Base-by-base conservation (phyloP, 441 rosid genomes). In the Eutrema salsugineum region DNA sequence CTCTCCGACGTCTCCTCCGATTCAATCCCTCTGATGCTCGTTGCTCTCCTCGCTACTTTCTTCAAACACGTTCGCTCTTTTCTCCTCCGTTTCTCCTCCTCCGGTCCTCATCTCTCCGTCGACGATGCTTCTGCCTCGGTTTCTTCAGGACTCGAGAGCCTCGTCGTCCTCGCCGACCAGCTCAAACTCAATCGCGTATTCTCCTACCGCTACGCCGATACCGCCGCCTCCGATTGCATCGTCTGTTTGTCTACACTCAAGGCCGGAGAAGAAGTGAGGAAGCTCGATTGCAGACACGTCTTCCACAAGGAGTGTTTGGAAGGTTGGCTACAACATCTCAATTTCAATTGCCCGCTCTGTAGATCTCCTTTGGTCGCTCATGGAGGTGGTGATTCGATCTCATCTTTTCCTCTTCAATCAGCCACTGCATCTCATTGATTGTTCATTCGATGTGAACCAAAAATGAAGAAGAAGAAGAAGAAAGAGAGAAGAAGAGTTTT, bases 251-350 rank as follows among this genome's bases (percentile, higher is more conserved):
- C 81, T 53, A 70, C 54, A 33, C 72, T 91, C 5, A 79, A 81
- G 65, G 82, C 81, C n/a, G 97, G 97, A 36, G 96, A 91, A 10
- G 83, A 61, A 42, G 96, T 91, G 36, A 84, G 96, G 81, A 79
- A 67, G 75, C 92, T 91, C 0, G 86, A 84, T n/a, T 91, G 97
- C 79, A 81, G 86, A 53, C 97, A 91, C 76, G 88, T 91, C 1
- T 89, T 88, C 54, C 97, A 91, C 22, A 91, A 83, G 64, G 74
- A 78, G 10, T 91, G 97, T 75, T 82, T 91, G 46, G 96, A 91
- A 56, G 92, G 92, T 0, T 91, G 97, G 97, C 87, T 91, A 4
- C 79, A 83, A 63, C 88, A 86, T 47, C 90, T 83, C 42, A 86
- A 89, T 32, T 91, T 89, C 58, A 83, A 62, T 20, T 91, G 97